Evolutionary conservation across 129 eudicot species (phyloP), one percentile per base, ranked within the genome.

Genomic region (Escallonia rubra): DNA sequence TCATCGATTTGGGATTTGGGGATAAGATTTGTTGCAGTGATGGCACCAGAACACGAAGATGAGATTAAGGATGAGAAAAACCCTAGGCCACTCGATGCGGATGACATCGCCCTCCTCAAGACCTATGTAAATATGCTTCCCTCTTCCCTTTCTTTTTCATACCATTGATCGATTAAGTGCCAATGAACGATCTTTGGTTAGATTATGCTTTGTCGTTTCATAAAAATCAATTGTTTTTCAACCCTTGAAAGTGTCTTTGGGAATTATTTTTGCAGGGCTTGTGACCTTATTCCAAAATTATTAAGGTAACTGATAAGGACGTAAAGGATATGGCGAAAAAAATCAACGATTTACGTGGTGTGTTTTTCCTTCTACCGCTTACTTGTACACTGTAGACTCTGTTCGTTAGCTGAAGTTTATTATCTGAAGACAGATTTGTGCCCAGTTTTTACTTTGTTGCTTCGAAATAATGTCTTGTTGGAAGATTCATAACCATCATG

Each of bases 51-150:
- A 41, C 75, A 73, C 44, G 97, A 91, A 74, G 96, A 85, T 8
- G 89, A 85, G 80, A 81, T 91, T 86, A 86, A 85, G 87, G 96
- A 91, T 76, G 96, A 91, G 85, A 91, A 88, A 80, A 91, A 88
- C 76, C 96, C 96, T 1, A 76, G 69, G 10, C 97, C 97, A n/a
- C 96, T 91, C 11, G 97, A 91, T 52, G 97, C 85, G 52, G 96
- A 88, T 71, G 97, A 91, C 66, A 91, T 91, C 14, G 94, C 96
- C n/a, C 86, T 91, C 48, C 90, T 91, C 77, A 91, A 91, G 65
- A 91, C 96, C 54, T 91, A 91, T 79, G 96, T 88, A 80, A 46
- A 53, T 44, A 44, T 41, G 8, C 34, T 23, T 23, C 34, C 1
- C 7, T 49, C 44, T 61, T 48, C 10, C 47, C 46, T 54, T 23